Base-by-base conservation (phyloP, 768 basidiomycete genomes). In the Austroboletus festivus region DNA sequence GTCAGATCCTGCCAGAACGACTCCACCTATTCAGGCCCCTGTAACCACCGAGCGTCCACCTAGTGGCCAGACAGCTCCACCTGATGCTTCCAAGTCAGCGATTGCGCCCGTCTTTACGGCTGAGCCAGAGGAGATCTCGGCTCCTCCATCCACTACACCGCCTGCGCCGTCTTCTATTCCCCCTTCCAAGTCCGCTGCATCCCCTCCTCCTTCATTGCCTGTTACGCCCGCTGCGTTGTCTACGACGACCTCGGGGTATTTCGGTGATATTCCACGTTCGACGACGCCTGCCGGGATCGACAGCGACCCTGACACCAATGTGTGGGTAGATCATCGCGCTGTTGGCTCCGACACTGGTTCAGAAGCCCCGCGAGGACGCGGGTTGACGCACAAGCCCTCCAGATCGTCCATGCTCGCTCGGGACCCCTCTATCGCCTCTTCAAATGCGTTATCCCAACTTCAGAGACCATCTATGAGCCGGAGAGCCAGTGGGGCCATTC, bases 101-200 rank as follows among this genome's bases (percentile, higher is more conserved):
- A 19, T 78, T 72, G 26, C 75, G 63, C 10, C 57, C 5, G 77
- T 76, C 8, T 75, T 81, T 62, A 81, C 77, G 0, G 76, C 75
- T 20, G 76, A 78, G 42, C 70, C 73, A 3, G 80, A 81, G 35
- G 71, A 63, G 13, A 44, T 67, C 16, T 23, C 52, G 19, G 21
- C 33, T 20, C 38, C 44, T 12, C 58, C n/a, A 30, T 20, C 46
- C 5, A 51, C 45, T 5, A 33, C 48, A 13, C 42, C 51, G 2
- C 48, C 54, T n/a, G 38, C 55, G 19, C 39, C 44, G 4, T 47
- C 56, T 7, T 57, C 62, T 42, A 54, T 44, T 2, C 45, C 50
- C 11, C 33, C 56, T 38, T 56, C 59, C 31, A 60, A 57, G 16
- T 49, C 57, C 9, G 38, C 42, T 15, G 54, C 59, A 2, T 50